phyloP scores from a whole-genome alignment of 768 basidiomycete genomes.

The Chalciporus sphaerocephalus region DNA sequence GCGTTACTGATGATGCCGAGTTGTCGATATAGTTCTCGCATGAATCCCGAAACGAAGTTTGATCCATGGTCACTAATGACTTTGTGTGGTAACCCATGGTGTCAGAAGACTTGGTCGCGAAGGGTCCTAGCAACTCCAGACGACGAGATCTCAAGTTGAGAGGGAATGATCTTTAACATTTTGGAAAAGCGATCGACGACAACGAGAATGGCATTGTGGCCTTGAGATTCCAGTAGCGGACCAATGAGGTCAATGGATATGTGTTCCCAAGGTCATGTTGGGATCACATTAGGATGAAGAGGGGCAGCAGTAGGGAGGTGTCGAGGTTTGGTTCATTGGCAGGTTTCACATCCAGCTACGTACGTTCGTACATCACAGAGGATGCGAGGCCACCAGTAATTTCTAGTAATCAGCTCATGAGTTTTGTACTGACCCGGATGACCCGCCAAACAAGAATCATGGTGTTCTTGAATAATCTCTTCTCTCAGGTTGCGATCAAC shows the following conservation, averaged over 20 bases:
- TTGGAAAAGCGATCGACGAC: constrained; percentile 13
- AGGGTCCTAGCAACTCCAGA: constrained; percentile 17
- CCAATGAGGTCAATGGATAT: constrained; percentile 13
- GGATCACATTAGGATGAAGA: constrained; percentile 15
- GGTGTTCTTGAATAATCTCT: constrained; percentile 16
- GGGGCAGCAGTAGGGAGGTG: constrained; percentile 3
- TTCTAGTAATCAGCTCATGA: constrained; percentile 14
- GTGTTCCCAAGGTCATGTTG: background rate
- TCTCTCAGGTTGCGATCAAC: constrained; percentile 10
- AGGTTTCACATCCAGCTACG: constrained; percentile 25
- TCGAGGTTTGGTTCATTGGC: constrained; percentile 24
- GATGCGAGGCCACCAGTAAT: constrained; percentile 32
- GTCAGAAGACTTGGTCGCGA: constrained; percentile 21
- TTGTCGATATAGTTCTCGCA: constrained; percentile 21
- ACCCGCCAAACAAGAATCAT: constrained; percentile 23
- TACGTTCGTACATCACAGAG: constrained; percentile 15
- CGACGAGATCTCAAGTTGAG: constrained; percentile 14
- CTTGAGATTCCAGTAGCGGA: constrained; percentile 4
- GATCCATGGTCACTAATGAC: constrained; percentile 30
- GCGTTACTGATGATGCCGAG: constrained; percentile 33
- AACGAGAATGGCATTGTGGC: constrained; percentile 9
- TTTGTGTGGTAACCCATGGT: constrained; percentile 24
- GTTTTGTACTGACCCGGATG: constrained; percentile 28
- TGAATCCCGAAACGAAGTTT: constrained; percentile 32
- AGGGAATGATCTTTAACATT: constrained; percentile 15